phyloP scores from a whole-genome alignment of 2,329 filamentous ascomycete species.

The Fusarium sp. region DNA sequence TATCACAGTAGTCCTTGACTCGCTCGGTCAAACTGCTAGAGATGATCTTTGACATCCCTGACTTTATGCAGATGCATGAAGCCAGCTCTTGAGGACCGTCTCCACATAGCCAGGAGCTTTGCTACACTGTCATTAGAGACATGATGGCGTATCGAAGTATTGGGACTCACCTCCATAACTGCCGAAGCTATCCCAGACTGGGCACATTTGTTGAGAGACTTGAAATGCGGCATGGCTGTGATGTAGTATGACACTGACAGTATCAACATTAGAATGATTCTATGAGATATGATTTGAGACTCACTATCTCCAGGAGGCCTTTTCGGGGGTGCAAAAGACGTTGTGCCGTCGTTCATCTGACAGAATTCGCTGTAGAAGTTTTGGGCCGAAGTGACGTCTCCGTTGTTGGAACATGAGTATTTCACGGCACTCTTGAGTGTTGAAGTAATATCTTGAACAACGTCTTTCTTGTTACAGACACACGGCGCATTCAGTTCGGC shows the following conservation, averaged over 20 bases:
- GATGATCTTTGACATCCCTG: conserved; percentile 53
- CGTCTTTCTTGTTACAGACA: conserved; percentile 60
- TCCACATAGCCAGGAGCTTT: conserved; percentile 52
- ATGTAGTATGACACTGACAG: conserved; percentile 61
- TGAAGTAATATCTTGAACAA: conserved; percentile 54
- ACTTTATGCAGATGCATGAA: conserved; percentile 62
- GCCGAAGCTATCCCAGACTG: conserved; percentile 53
- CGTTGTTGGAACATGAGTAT: conserved; percentile 55
- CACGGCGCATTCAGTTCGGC: conserved; percentile 58
- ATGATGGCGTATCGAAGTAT: no score
- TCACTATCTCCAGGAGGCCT: conserved; percentile 60
- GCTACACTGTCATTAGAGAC: conserved; percentile 25
- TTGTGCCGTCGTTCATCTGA: conserved; percentile 57
- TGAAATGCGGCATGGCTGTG: conserved; percentile 58
- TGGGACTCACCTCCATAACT: conserved; percentile 49
- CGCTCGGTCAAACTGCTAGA: conserved; percentile 54
- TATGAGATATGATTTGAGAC: conserved; percentile 25
- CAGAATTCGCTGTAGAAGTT: conserved; percentile 62
- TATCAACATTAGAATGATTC: neutral
- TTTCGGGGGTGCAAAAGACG: conserved; percentile 55
- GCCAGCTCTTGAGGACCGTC: conserved; percentile 58
- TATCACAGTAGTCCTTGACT: conserved; percentile 55
- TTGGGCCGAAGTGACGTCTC: conserved; percentile 57
- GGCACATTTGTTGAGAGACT: conserved; percentile 55
- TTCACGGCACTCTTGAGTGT: conserved; percentile 54